Evolutionary conservation across 768 basidiomycete genomes (phyloP).

Genomic region (Kwoniella heveanensis): DNA sequence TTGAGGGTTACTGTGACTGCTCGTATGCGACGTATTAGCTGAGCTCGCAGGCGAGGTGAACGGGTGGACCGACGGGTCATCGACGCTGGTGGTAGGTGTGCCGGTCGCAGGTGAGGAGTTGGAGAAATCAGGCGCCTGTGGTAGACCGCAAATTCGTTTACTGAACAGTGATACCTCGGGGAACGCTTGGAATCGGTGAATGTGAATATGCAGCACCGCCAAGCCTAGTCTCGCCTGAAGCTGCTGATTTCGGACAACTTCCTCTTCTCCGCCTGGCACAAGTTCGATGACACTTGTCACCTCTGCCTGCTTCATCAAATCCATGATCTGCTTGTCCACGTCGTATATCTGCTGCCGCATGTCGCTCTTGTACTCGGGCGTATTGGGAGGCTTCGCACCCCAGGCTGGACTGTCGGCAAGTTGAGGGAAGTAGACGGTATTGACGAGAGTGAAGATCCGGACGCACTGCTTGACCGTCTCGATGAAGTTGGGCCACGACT

Average conservation of each 20-base stretch:
- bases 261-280: constrained; percentile 54
- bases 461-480: constrained; percentile 38
- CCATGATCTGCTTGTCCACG: constrained; percentile 42
- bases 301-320: constrained; percentile 50
- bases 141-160: constrained; percentile 53
- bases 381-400: constrained; percentile 16
- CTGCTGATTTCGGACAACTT: constrained; percentile 54
- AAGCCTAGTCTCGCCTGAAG: constrained; percentile 50
- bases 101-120: background rate
- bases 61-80: background rate
- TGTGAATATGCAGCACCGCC: constrained; percentile 52
- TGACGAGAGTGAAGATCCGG: constrained; percentile 47
- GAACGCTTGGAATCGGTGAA: constrained; percentile 55
- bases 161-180: constrained; percentile 55
- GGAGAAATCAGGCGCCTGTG: constrained; percentile 37
- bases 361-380: constrained; percentile 3
- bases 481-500: constrained; percentile 52
- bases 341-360: constrained; percentile 32
- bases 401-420: constrained; percentile 12
- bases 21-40: background rate
- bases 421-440: constrained; percentile 42
- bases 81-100: background rate
- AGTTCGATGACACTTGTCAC: constrained; percentile 45
- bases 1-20: background rate
- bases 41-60: background rate